Base-by-base conservation (phyloP, 2,329 filamentous ascomycete genomes). In the Pseudomassariella vexata region DNA sequence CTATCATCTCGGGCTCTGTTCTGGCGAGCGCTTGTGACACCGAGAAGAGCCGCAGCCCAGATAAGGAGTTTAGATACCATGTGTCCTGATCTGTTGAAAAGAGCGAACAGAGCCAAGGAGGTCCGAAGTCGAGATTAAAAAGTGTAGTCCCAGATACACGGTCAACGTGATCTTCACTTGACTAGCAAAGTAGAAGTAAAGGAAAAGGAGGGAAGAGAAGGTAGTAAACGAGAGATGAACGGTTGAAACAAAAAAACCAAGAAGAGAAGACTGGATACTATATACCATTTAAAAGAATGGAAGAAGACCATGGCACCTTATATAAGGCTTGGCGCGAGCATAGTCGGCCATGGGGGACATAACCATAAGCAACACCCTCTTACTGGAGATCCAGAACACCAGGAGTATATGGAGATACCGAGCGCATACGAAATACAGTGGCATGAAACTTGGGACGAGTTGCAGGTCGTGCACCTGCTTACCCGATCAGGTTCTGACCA, bases 131-230 rank as follows among this genome's bases (percentile, higher is more conserved):
- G 24, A 26, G 24, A 26, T 9, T 9, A 26, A 26, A 9, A 26
- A 14, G 15, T 7, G 12, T 14, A n/a, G n/a, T n/a, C n/a, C n/a
- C n/a, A 24, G 25, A 32, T 14, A 26, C 33, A 29, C 33, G 33
- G 24, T 35, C 33, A 35, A 35, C 33, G 33, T 35, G 33, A 34
- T 24, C 16, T 22, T 35, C 20, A 22, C 20, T 27, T 24, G 24
- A 27, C 21, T 30, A 35, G 33, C 16, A 11, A 11, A 21, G 20
- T n/a, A 18, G 18, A 29, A 29, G 15, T 15, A 19, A 19, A 29
- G 15, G 15, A 20, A 24, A 35, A 30, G 21, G 27, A 30, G 27
- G 14, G 20, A 18, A 30, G 14, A 10, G 22, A 22, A 18, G n/a
- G 19, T 29, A 35, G 25, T 18, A 25, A 21, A 16, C 16, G 24